Base-by-base conservation (phyloP, 169 alveolate species). In the Plasmodium fragile region DNA sequence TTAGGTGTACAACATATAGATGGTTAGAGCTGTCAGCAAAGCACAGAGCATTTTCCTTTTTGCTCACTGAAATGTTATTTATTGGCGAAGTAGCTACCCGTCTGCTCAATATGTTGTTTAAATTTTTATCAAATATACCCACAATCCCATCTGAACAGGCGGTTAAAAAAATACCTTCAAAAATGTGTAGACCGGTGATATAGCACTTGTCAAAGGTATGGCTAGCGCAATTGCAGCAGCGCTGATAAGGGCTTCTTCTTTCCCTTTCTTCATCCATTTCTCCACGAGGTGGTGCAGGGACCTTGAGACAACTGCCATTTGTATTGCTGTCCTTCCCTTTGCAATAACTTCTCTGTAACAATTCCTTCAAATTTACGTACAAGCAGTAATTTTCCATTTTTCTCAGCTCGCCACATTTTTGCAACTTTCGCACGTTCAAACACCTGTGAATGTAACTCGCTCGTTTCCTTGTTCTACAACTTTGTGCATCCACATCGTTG, bases 91-190 rank as follows among this genome's bases (percentile, higher is more conserved):
- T 32, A 28, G 59, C 70, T 0, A 87, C 45, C 10, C 81, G 80
- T 41, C 82, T 87, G 41, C 34, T 55, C 81, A 87, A 16, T 77
- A 87, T 59, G 16, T 53, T 32, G 25, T 87, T 87, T 25, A 30
- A 87, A 10, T 77, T 55, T 55, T 78, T 18, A 52, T 87, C 90
- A 39, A 78, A 87, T 55, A 87, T 75, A 18, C 73, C 78, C 32
- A 87, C 22, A 65, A 77, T 87, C 55, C 93, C 93, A 87, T 69
- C 83, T 77, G 93, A 87, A 30, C 87, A 87, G 70, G 80, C 73
- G 30, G 81, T 65, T 55, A 87, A 52, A 87, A 78, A 30, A 18
- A 87, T 18, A 11, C 53, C 39, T 87, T 87, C 93, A 59, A 39
- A 87, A 77, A 87, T 53, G 49, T 78, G 49, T 36, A 87, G 36